Evolutionary conservation across 2,329 filamentous ascomycete species (phyloP).

Genomic region (Capronia epimyces): DNA sequence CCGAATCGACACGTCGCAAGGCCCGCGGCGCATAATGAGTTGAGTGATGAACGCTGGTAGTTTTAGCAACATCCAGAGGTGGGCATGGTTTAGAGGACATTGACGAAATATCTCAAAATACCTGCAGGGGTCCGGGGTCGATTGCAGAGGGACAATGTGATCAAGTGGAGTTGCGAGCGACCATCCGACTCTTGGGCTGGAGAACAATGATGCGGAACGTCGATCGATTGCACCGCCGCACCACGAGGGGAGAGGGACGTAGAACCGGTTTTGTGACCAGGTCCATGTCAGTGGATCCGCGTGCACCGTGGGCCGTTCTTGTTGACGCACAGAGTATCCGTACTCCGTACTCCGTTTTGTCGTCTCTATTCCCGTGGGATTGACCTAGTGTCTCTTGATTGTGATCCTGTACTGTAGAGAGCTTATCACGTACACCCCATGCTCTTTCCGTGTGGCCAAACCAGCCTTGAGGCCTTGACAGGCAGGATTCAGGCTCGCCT

Average conservation of each 20-base stretch:
- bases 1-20: too few species aligned
- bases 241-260: background rate
- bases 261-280: slow-evolving; percentile 11
- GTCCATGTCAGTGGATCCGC: background rate
- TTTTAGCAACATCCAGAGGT: too few species aligned
- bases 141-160: background rate
- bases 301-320: slow-evolving; percentile 53
- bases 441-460: too few species aligned
- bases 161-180: slow-evolving; percentile 10
- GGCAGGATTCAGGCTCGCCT: background rate
- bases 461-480: slow-evolving; percentile 62
- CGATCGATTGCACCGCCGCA: slow-evolving; percentile 13
- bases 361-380: too few species aligned
- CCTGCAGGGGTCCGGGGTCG: slow-evolving; percentile 3
- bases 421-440: too few species aligned
- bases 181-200: slow-evolving; percentile 6
- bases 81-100: background rate
- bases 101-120: slow-evolving; percentile 2
- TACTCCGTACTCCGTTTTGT: background rate
- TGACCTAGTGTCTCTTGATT: too few species aligned
- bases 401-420: too few species aligned
- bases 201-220: slow-evolving; percentile 1
- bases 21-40: too few species aligned
- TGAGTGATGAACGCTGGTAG: too few species aligned
- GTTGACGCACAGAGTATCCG: background rate